Evolutionary conservation across 805 yeast genomes (phyloP), one percentile per base, ranked within the genome.

Genomic region (Ogataea salicorniae): DNA sequence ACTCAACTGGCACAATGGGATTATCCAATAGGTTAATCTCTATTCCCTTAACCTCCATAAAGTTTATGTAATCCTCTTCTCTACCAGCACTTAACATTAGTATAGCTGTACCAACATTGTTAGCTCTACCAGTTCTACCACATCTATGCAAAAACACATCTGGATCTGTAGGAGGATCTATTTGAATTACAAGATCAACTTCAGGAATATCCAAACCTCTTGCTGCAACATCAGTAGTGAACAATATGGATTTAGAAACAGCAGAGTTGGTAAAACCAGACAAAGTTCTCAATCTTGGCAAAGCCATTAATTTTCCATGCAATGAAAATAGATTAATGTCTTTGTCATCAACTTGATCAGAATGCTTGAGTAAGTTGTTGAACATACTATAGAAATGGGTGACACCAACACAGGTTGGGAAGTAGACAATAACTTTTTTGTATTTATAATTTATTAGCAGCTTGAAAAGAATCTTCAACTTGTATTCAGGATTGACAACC

Each of bases 221-320:
- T 0, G 98, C 97, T 0, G 99, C 97, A n/a, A 94, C 97, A 72
- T 94, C 99, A 0, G 99, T 94, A 2, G 99, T 90, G 67, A 94
- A 70, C 22, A 94, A 67, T 0, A 92, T 79, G 9, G 83, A 72
- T 53, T 80, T 83, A 3, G 67, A 64, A 3, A 67, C 66, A 7
- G 62, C 59, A 5, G 76, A 72, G 1, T 74, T 74, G 0, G 81
- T 62, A 61, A 92, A 94, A 34, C 65, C 69, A 11, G 73, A 72
- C 39, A 92, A 68, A 0, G 96, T 87, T 61, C 80, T 86, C 45
- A 84, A 67, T 54, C 99, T 76, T 15, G 96, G 79, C 41, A 78
- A 80, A 0, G 95, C 83, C n/a, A 81, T 80, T 33, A 94, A 72
- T 62, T 92, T 94, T 2, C 99, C 99, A 66, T 94, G 98, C 39